phyloP scores from a whole-genome alignment of 495 filamentous ascomycete genomes.

The Ascobolus immersus region DNA sequence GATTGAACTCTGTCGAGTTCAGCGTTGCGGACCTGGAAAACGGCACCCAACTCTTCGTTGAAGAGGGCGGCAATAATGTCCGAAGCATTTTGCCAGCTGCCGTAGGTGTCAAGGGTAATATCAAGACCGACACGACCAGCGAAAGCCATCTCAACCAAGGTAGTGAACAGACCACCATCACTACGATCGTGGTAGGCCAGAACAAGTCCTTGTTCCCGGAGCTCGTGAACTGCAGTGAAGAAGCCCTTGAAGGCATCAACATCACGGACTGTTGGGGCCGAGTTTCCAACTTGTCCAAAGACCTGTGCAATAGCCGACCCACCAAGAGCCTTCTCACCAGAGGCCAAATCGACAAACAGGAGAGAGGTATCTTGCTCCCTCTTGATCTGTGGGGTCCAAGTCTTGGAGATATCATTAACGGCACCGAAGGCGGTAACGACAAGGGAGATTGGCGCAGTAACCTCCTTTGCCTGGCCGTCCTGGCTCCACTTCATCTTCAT shows the following conservation, averaged over 20 bases:
- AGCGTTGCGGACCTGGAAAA: conserved; percentile 74
- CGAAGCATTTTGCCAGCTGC: conserved; percentile 26
- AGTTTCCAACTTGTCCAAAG: conserved; percentile 61
- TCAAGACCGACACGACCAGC: conserved; percentile 78
- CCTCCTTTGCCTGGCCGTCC: conserved; percentile 44
- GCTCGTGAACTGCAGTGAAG: conserved; percentile 65
- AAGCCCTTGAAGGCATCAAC: conserved; percentile 63
- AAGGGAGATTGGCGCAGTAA: conserved; percentile 73
- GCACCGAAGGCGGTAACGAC: conserved; percentile 75
- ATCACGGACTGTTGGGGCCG: conserved; percentile 65
- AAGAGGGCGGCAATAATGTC: conserved; percentile 58
- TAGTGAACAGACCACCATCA: conserved; percentile 80
- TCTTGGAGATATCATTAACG: conserved; percentile 51
- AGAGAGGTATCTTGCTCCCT: conserved; percentile 59
- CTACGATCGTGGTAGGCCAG: conserved; percentile 88
- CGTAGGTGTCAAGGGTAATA: conserved; percentile 44
- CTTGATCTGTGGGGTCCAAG: conserved; percentile 79
- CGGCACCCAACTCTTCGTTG: conserved; percentile 89
- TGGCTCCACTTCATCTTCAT: conserved; percentile 92
- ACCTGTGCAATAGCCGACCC: conserved; percentile 85
- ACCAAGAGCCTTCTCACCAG: conserved; percentile 51
- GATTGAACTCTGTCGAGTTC: conserved; percentile 65
- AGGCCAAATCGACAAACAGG: conserved; percentile 72
- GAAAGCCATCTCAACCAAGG: conserved; percentile 93
- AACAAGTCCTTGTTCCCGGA: conserved; percentile 68